These are phyloP conservation scores for Thraustochytrium striatum DNA, from an alignment of 352 stramenopile species.

Conservation along the genomic window DNA sequence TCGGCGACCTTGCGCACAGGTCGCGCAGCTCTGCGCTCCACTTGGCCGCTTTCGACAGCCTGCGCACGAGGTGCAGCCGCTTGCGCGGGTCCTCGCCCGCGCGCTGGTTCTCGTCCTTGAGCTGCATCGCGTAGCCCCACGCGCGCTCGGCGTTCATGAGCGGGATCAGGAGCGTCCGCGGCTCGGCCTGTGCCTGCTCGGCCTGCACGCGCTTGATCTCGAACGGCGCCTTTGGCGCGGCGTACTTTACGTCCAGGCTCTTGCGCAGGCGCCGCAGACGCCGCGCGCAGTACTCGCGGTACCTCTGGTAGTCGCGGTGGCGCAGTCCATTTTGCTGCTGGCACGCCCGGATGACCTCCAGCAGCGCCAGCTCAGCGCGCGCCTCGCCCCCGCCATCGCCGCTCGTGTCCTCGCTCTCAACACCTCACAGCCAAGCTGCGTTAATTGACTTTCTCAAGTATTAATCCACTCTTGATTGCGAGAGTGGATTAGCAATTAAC, in stretches of 20 bases:
- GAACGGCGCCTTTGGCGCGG: not conserved
- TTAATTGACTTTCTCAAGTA: no score
- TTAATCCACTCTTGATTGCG: no score
- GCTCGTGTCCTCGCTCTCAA: no score
- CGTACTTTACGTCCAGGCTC: constrained; percentile 61
- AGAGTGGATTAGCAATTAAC: no score
- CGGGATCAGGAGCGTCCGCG: constrained; percentile 71
- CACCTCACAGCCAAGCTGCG: no score
- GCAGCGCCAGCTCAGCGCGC: not conserved
- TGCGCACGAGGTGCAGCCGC: constrained; percentile 77
- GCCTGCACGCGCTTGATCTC: constrained; percentile 68
- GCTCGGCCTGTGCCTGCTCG: constrained; percentile 65
- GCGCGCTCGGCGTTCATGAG: constrained; percentile 81
- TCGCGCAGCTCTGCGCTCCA: constrained; percentile 74
- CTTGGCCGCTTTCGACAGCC: constrained; percentile 74
- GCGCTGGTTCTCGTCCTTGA: constrained; percentile 76
- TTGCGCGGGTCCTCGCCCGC: constrained; percentile 77
- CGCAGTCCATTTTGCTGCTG: constrained; percentile 80
- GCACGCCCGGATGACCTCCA: constrained; percentile 75
- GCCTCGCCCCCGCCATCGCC: not conserved
- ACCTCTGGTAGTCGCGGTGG: constrained; percentile 81
- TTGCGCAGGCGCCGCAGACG: constrained; percentile 76
- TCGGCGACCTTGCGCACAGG: constrained; percentile 71
- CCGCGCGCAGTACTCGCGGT: constrained; percentile 80
- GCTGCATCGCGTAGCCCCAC: constrained; percentile 83